Percentiles rank a stretch among this genome's conserved stretches.
Conservation (phyloP, 257 asterid genomes). For the Pogostemon cablin region DNA sequence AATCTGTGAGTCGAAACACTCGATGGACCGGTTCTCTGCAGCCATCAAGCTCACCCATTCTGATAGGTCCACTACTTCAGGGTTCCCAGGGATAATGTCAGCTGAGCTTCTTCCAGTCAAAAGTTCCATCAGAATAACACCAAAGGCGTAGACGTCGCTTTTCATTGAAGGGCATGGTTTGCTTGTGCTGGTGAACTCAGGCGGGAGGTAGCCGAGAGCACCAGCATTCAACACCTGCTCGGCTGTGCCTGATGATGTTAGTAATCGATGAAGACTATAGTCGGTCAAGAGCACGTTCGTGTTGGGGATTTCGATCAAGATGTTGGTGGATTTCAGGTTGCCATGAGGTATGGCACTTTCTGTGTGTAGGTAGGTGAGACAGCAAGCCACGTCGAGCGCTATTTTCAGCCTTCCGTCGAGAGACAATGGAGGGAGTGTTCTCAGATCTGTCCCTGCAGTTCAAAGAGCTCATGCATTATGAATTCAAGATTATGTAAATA, state of each 20-base stretch:
- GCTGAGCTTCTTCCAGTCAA: conserved; percentile 71
- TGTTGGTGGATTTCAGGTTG: conserved; percentile 81
- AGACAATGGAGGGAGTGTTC: conserved; percentile 57
- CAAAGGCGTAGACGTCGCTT: conserved; percentile 86
- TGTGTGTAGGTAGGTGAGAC: conserved; percentile 71
- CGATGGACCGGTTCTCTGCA: conserved; percentile 50
- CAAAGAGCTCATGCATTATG: background rate
- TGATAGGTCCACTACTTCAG: conserved; percentile 58
- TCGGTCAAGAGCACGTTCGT: conserved; percentile 64
- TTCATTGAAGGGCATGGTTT: conserved; percentile 82
- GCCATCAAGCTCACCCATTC: conserved; percentile 83
- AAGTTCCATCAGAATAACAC: conserved; percentile 70
- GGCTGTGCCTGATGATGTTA: conserved; percentile 78
- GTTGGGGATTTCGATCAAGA: conserved; percentile 55
- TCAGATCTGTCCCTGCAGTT: conserved; percentile 54
- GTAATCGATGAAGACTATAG: conserved; percentile 78
- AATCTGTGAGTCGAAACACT: conserved; percentile 57
- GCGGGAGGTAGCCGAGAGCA: conserved; percentile 86
- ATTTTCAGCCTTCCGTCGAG: conserved; percentile 61
- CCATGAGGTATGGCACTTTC: conserved; percentile 94
- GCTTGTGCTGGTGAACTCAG: conserved; percentile 76
- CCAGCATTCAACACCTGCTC: conserved; percentile 78
- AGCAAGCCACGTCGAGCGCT: conserved; percentile 64
- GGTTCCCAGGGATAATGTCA: conserved; percentile 54
- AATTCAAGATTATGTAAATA: background rate